Conservation (phyloP, 306 rosid species). For the Rosa multiflora region DNA sequence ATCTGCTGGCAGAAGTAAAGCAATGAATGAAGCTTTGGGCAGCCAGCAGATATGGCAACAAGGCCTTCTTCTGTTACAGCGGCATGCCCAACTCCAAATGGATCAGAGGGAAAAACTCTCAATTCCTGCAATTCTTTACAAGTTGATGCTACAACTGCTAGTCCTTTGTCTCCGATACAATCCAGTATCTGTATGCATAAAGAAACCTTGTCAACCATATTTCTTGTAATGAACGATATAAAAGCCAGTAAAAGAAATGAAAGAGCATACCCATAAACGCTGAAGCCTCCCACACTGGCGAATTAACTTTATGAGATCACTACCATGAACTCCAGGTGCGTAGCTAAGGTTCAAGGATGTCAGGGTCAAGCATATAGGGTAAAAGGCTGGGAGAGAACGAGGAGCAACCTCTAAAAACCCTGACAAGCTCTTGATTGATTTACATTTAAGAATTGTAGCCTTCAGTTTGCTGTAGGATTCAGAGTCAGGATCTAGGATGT, state of each 20-base stretch:
- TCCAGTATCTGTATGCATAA: conserved; percentile 63
- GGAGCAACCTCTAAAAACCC: conserved; percentile 85
- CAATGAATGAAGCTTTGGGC: conserved; percentile 82
- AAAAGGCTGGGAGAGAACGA: conserved; percentile 57
- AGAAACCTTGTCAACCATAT: conserved; percentile 17
- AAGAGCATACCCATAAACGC: conserved; percentile 73
- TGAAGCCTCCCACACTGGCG: conserved; percentile 61
- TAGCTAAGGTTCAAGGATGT: conserved; percentile 85
- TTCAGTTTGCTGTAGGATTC: conserved; percentile 44
- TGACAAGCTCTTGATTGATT: conserved; percentile 72
- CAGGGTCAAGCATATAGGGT: conserved; percentile 63
- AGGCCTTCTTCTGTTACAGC: conserved; percentile 83
- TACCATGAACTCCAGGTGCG: conserved; percentile 70
- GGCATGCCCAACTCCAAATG: conserved; percentile 45
- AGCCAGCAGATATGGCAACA: conserved; percentile 77
- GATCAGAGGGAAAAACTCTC: conserved; percentile 83
- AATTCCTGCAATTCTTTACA: conserved; percentile 86
- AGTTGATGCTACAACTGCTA: conserved; percentile 61
- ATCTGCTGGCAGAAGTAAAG: conserved; percentile 91
- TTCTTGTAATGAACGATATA: neutral
- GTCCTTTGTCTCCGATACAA: conserved; percentile 82
- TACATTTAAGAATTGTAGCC: conserved; percentile 51
- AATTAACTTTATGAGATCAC: conserved; percentile 54
- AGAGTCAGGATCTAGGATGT: conserved; percentile 45
- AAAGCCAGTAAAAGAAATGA: neutral